Base-by-base conservation (phyloP, 2,329 filamentous ascomycete genomes). In the Blastomyces gilchristii region DNA sequence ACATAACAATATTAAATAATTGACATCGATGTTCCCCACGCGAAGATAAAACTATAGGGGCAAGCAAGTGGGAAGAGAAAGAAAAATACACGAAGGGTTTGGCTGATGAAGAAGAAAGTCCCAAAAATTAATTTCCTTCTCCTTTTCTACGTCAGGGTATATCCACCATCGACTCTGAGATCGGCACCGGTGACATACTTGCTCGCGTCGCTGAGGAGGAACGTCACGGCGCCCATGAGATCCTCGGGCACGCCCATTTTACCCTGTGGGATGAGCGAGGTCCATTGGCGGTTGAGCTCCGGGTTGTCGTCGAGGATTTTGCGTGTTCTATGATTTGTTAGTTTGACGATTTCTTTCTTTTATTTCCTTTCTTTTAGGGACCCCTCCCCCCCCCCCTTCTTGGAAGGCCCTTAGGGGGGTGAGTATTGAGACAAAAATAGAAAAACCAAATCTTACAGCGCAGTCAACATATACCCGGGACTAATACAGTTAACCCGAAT, bases 401-500 rank as follows among this genome's bases (percentile, higher is more conserved):
- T 22, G n/a, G n/a, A 22, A 22, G n/a, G n/a, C n/a, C n/a, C 1
- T 22, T 22, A 22, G n/a, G n/a, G n/a, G n/a, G n/a, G n/a, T 14
- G 41, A 47, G 0, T 12, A 61, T 64, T 63, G 58, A 43, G 56
- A 45, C 49, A 79, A 31, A 37, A 37, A 64, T 8, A 6, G 14
- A 34, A 34, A 37, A 4, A 31, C 28, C 5, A 43, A 34, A 60
- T 79, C 88, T 84, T 82, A 93, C 89, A 97, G 79, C 64, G 91
- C 89, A 18, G 93, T 97, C 68, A 96, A 80, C 93, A 97, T 97
- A 78, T 97, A 97, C 54, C 94, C 93, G 0, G 93, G 93, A 39
- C 88, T 91, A 74, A 97, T 94, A 77, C 90, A 94, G 80, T 97
- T 97, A 68, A 97, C 93, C 45, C 93, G 85, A 72, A 97, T 96